Evolutionary conservation across 495 filamentous ascomycete species (phyloP).

Genomic region (Aspergillus cristatus): DNA sequence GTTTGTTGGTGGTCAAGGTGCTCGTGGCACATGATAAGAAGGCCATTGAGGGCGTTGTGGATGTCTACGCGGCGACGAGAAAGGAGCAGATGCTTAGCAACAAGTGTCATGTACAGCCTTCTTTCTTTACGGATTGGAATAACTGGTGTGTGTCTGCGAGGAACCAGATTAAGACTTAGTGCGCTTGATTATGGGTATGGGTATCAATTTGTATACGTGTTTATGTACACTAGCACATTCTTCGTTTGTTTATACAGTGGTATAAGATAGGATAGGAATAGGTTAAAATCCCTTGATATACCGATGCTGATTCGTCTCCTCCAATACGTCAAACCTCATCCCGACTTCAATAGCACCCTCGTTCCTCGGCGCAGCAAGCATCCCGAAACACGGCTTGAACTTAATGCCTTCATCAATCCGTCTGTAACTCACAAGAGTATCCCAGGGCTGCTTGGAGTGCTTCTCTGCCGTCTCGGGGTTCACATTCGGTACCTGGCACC

Average conservation of each 20-base stretch:
- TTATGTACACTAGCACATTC: too few species aligned
- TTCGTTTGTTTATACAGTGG: too few species aligned
- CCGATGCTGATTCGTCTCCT: constrained; percentile 47
- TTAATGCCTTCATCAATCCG: constrained; percentile 66
- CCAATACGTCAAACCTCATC: constrained; percentile 44
- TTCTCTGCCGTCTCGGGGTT: constrained; percentile 60
- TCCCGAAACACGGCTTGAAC: constrained; percentile 68
- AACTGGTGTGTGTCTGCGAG: constrained; percentile 52
- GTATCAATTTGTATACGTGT: too few species aligned
- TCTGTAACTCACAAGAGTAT: constrained; percentile 60
- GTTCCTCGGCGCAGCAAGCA: constrained; percentile 61
- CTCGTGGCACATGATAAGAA: constrained; percentile 42
- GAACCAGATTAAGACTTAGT: constrained; percentile 34
- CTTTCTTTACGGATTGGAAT: constrained; percentile 59
- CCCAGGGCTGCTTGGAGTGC: constrained; percentile 67
- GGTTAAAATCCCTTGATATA: constrained; percentile 40
- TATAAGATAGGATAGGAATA: too few species aligned
- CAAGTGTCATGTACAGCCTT: constrained; percentile 47
- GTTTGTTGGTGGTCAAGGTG: constrained; percentile 53
- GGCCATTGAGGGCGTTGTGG: constrained; percentile 38
- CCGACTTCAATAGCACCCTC: constrained; percentile 45
- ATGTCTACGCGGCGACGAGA: constrained; percentile 49
- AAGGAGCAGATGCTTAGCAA: constrained; percentile 46
- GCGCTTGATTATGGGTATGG: background rate
- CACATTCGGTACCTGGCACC: constrained; percentile 83